Conservation (phyloP, 768 basidiomycete species). For the Boletus sp. region DNA sequence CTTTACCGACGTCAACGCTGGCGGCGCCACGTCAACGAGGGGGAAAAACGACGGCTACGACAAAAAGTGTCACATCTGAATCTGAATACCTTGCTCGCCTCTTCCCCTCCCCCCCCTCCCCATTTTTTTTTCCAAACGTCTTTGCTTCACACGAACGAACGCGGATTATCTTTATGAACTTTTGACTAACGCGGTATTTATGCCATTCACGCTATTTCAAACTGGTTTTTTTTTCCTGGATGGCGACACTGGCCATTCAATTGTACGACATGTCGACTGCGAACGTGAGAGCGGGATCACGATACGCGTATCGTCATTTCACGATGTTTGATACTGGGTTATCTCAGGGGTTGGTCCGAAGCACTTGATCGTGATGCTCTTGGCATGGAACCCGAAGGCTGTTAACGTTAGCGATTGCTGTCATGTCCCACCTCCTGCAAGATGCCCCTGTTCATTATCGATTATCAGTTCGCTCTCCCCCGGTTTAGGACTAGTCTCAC, state of each 20-base stretch:
- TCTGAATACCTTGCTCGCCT: neutral
- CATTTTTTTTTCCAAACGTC: neutral
- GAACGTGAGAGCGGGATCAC: constrained; percentile 8
- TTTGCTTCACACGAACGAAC: constrained; percentile 5
- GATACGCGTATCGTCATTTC: neutral
- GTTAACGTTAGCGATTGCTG: neutral
- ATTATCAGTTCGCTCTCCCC: too few relatives aligned
- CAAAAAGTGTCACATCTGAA: neutral
- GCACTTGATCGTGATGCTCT: constrained; percentile 2
- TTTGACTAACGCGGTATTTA: constrained; percentile 22
- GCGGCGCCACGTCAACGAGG: neutral
- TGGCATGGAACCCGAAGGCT: neutral
- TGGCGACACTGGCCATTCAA: neutral
- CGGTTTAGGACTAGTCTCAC: too few relatives aligned
- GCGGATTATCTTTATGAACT: constrained; percentile 26
- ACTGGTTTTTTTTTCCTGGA: neutral
- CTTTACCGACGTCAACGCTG: neutral
- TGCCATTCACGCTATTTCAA: constrained; percentile 15
- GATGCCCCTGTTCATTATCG: too few relatives aligned
- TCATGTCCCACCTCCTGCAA: neutral
- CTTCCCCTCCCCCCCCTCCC: neutral
- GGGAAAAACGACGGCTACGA: neutral
- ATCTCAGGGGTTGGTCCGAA: neutral
- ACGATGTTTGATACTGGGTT: neutral
- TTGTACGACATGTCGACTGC: neutral